Percentiles rank a stretch among this genome's conserved stretches.
Conservation (phyloP, 768 basidiomycete genomes). For the Amanita muscaria region DNA sequence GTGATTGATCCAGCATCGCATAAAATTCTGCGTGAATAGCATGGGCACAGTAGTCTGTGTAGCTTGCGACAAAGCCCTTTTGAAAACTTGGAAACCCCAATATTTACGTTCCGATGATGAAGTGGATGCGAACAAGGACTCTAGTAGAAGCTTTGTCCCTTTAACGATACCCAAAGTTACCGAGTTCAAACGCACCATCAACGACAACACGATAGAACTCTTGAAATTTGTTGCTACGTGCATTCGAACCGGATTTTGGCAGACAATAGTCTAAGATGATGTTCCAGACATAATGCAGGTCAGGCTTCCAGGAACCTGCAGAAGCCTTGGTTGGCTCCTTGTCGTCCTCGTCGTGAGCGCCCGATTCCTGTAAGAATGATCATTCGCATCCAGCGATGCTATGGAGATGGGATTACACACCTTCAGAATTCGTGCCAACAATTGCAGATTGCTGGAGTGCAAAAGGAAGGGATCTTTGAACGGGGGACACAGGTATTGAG, state of each 20-base stretch:
- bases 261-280: conserved; percentile 72
- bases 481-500: conserved; percentile 49
- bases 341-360: conserved; percentile 43
- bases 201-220: conserved; percentile 90
- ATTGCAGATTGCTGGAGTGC: conserved; percentile 58
- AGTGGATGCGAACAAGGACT: conserved; percentile 77
- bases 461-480: conserved; percentile 75
- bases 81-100: conserved; percentile 93
- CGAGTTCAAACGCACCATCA: conserved; percentile 60
- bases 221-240: conserved; percentile 53
- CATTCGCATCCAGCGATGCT: conserved; percentile 9
- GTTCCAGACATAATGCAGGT: conserved; percentile 90
- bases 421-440: conserved; percentile 73
- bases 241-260: conserved; percentile 30
- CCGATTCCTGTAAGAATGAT: conserved; percentile 39
- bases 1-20: conserved; percentile 96
- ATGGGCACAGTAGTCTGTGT: conserved; percentile 62
- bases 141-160: too few relatives aligned
- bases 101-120: conserved; percentile 85
- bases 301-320: conserved; percentile 72
- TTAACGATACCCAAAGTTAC: too few relatives aligned
- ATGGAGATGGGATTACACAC: conserved; percentile 28
- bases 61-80: conserved; percentile 65
- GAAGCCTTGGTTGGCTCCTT: conserved; percentile 40
- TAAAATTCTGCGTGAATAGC: conserved; percentile 91